A percentile compares a stretch with the other conserved stretches of the same genome.
Evolutionary conservation across 352 stramenopile genomes (phyloP).

Genomic region (Globisporangium nunn): DNA sequence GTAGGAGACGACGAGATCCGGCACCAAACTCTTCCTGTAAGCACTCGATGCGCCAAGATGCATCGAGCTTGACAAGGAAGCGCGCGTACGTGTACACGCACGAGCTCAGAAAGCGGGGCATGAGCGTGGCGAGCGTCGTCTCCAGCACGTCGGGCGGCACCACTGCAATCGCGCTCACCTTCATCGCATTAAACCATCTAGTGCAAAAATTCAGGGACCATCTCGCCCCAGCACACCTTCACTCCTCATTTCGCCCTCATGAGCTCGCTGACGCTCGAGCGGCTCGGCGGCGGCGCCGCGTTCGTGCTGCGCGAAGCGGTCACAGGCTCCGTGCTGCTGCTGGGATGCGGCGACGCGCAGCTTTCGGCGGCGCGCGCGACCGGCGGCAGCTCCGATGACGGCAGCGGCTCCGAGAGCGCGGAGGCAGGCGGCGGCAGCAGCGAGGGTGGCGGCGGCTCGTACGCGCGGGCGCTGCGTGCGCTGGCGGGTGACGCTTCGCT

Average conservation of each 20-base stretch:
- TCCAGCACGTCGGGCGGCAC: no score
- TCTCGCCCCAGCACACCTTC: no score
- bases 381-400: constrained; percentile 24
- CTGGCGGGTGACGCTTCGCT: constrained; percentile 30
- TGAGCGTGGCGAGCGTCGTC: no score
- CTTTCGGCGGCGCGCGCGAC: constrained; percentile 1
- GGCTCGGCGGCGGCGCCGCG: constrained; percentile 56
- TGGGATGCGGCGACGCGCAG: constrained; percentile 53
- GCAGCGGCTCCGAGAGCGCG: constrained; percentile 22
- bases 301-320: constrained; percentile 61
- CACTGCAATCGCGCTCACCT: no score
- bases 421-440: constrained; percentile 22
- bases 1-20: no score
- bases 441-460: constrained; percentile 19
- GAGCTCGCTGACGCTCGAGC: constrained; percentile 49
- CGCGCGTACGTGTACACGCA: no score
- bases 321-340: constrained; percentile 37
- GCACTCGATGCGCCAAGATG: no score
- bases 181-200: not conserved
- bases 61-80: no score
- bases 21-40: no score
- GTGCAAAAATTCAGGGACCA: not conserved
- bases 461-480: constrained; percentile 52
- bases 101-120: no score
- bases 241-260: constrained; percentile 17